Evolutionary conservation across 2,329 filamentous ascomycete species (phyloP), one percentile per base, ranked within the genome.

Genomic region (Cucurbitaria berberidis): DNA sequence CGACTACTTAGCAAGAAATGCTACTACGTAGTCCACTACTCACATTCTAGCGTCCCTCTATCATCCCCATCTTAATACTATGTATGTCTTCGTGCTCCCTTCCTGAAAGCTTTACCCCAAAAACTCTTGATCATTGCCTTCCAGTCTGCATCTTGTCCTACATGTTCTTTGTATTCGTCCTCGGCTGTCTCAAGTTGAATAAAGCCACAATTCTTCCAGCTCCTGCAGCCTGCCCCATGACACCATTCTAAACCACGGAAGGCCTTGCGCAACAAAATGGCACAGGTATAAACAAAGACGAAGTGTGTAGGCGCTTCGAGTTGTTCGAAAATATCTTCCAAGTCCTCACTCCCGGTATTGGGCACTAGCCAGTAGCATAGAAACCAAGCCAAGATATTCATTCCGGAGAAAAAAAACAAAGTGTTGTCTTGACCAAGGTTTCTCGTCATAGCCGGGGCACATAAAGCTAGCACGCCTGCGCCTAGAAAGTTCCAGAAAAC

Each of bases 401-500:
- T 19, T 7, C 32, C 48, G 16, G 48, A 24, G 15, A 45, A 50
- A n/a, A 45, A 22, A 10, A 44, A 16, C 10, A 50, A 24, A 1
- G 45, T 18, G 1, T 41, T 32, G 18, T 32, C 19, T 29, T 50
- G 48, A 11, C 21, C 40, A 1, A 50, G 6, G 11, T 3, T 11
- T 19, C 18, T 50, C 19, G 30, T n/a, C 6, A 50, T 30, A 22
- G 21, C 27, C 1, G 48, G 48, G 7, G 48, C 41, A 6, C 29
- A 5, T 3, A 47, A 22, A 39, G 50, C 44, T 3, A 53, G 24
- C 11, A 39, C 8, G 0, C 50, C 50, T 10, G 50, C 50, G 10
- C 44, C 44, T 2, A 27, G 19, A 29, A 53, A 53, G 32, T 53
- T 53, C 50, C 44, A 47, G 19, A 18, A 48, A 2, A 39, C 35